Evolutionary conservation across 805 yeast species (phyloP), one percentile per base, ranked within the genome.

Genomic region (Komagataella ulmi): DNA sequence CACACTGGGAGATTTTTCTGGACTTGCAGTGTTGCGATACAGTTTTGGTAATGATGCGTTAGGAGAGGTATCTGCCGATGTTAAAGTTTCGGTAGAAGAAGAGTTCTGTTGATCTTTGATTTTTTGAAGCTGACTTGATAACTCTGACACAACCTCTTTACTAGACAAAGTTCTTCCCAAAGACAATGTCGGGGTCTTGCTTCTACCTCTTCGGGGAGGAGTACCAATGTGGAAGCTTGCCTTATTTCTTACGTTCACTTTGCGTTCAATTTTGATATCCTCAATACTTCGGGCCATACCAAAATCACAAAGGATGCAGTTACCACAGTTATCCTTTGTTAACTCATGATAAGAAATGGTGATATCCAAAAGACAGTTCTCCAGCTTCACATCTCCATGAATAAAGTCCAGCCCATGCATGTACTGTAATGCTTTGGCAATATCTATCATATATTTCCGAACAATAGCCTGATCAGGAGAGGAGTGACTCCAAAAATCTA

Each of bases 341-440:
- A 67, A 56, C 30, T 58, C 54, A 18, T 56, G 54, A 12, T n/a
- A 18, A 12, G 56, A 55, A 48, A 58, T 57, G 24, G 56, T 48
- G 18, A 70, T 67, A 54, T 81, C 81, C 24, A 87, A 63, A 47
- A 88, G 67, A 54, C 91, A 85, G 60, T 88, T 88, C 59, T 88
- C 96, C 47, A 88, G 71, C 65, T 88, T 88, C 48, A 88, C 64
- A 66, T 88, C 96, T 2, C 96, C 90, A 59, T 88, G 96, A 7
- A 83, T 85, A 36, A 86, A 72, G 1, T 81, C 78, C 57, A 68
- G 67, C 6, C 73, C 70, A 61, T 81, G 87, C 77, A 88, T 71
- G 61, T 83, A 85, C 50, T 67, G 58, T 10, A 88, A 62, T 0
- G 85, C 90, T 10, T 69, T 63, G 3, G 78, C 73, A 3, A 88